phyloP scores from a whole-genome alignment of 495 filamentous ascomycete genomes.

The Bacidia rubella region DNA sequence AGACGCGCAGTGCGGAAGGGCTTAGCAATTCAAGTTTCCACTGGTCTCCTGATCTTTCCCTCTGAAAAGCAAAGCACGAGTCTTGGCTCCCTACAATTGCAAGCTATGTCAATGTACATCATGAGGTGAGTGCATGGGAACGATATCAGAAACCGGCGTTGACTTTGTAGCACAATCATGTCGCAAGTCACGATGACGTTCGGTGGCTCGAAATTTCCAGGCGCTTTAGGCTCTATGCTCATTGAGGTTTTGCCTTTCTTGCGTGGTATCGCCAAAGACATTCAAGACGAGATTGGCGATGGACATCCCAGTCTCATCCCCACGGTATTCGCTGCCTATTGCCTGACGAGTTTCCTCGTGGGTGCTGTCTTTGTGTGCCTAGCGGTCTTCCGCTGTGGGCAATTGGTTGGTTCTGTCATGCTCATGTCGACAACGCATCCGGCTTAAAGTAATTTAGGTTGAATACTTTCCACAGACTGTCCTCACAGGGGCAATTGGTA shows the following conservation, averaged over 20 bases:
- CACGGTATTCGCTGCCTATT: not conserved
- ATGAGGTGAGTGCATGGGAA: not conserved
- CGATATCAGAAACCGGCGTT: not conserved
- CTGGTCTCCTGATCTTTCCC: constrained; percentile 1
- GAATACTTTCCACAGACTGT: constrained; percentile 2
- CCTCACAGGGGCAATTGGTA: constrained; percentile 4
- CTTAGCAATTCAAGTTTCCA: not conserved
- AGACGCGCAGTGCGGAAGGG: not conserved
- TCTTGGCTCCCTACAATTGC: not conserved
- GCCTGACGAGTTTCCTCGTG: not conserved
- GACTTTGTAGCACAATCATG: constrained; percentile 1
- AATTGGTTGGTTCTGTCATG: not conserved
- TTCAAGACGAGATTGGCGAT: not conserved
- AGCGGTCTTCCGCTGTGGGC: not conserved
- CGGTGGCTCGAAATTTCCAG: not conserved
- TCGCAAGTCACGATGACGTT: not conserved
- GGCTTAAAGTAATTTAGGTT: not conserved
- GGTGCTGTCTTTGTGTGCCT: not conserved
- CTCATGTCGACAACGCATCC: not conserved
- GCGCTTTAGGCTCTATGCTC: not conserved
- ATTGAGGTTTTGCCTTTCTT: constrained; percentile 1
- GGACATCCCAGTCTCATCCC: not conserved
- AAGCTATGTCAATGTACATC: constrained; percentile 3
- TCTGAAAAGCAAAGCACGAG: not conserved
- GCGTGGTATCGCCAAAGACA: not conserved